Evolutionary conservation across 2,329 filamentous ascomycete genomes (phyloP), one percentile per base, ranked within the genome.

Genomic region (Cadophora luteo-olivacea): DNA sequence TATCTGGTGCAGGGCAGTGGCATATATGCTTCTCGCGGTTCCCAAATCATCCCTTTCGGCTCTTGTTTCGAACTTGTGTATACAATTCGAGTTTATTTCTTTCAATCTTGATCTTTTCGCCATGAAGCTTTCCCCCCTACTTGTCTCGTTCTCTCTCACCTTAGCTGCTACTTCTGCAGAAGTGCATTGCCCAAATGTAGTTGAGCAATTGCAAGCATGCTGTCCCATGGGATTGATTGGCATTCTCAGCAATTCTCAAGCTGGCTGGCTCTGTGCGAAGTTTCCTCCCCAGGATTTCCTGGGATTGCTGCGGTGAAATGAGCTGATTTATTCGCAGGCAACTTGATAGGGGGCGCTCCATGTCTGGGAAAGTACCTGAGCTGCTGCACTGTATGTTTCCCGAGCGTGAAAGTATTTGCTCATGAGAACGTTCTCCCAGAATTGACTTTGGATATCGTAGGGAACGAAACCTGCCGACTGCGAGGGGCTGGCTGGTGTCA

Each of bases 161-260:
- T 38, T 38, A 4, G 19, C 9, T 0, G 16, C 58, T 32, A 38
- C 11, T 6, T 32, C n/a, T 2, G 64, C 38, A 16, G 49, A 49
- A 25, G n/a, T 49, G 14, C 22, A 36, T 24, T 65, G 64, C 14
- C 64, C 64, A 3, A n/a, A 60, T 25, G 22, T 51, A 4, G 24
- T 51, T 29, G 19, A 32, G 11, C 49, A 25, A 19, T 22, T 65
- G 5, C 3, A 49, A 8, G 33, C 3, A 1, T 65, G 64, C 41
- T 65, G 64, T 51, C 54, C 64, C 1, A 51, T 11, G 3, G 64
- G 64, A 6, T n/a, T 65, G 14, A 32, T 65, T 19, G 52, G 54
- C 5, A 24, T 65, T 6, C 16, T 58, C 19, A 65, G 64, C 41
- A 16, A 60, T 36, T 12, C 38, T 19, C 38, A 49, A 24, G 54